These are phyloP conservation scores for Wickerhamiella cacticola DNA, from an alignment of 805 yeast genomes.

Conservation along the genomic window DNA sequence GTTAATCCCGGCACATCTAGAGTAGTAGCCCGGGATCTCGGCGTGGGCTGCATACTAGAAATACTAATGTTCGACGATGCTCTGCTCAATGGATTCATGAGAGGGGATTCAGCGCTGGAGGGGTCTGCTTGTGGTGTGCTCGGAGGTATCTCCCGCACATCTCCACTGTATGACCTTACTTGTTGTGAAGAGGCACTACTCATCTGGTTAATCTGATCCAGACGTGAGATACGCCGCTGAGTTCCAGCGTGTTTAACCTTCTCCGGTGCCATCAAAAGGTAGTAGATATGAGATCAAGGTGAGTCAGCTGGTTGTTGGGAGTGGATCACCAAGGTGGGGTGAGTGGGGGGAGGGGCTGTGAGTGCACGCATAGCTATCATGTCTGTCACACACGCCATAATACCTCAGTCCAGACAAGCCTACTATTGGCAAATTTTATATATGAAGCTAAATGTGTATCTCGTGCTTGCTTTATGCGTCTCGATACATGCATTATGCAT, in stretches of 20 bases:
- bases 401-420: too few species aligned
- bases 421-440: too few species aligned
- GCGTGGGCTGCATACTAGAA: neutral
- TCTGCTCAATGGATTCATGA: slow-evolving; percentile 14
- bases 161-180: slow-evolving; percentile 12
- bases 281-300: neutral
- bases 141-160: neutral
- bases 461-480: too few species aligned
- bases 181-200: slow-evolving; percentile 16
- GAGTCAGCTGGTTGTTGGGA: neutral
- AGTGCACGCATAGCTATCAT: too few species aligned
- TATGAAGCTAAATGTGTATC: too few species aligned
- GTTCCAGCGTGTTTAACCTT: neutral
- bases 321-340: too few species aligned
- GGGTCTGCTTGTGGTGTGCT: slow-evolving; percentile 15
- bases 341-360: too few species aligned
- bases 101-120: slow-evolving; percentile 19
- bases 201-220: slow-evolving; percentile 21
- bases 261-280: neutral
- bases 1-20: slow-evolving; percentile 90
- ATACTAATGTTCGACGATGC: neutral
- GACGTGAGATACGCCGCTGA: slow-evolving; percentile 17
- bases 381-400: too few species aligned
- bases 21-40: slow-evolving; percentile 51
- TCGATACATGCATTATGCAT: too few species aligned